Conservation (phyloP, 306 rosid species). For the Lathyrus aphaca region DNA sequence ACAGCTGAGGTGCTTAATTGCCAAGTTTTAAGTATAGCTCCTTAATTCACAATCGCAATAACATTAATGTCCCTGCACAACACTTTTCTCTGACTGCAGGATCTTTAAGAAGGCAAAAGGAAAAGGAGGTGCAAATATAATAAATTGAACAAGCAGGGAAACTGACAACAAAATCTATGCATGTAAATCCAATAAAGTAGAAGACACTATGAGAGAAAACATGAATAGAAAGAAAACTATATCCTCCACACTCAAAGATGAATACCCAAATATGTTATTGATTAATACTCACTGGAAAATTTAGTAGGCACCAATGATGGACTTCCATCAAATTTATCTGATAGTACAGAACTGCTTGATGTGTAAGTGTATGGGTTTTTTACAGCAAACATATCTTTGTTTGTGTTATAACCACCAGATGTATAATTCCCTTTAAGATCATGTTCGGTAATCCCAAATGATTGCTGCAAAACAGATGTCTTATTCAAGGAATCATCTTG, state of each 20-base stretch:
- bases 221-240: slow-evolving; percentile 10
- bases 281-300: slow-evolving; percentile 41
- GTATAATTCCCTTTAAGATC: slow-evolving; percentile 21
- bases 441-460: slow-evolving; percentile 29
- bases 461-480: slow-evolving; percentile 42
- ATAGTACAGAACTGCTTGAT: slow-evolving; percentile 33
- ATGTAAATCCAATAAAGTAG: slow-evolving; percentile 16
- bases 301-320: slow-evolving; percentile 36
- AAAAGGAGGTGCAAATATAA: neutral
- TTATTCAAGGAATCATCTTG: slow-evolving; percentile 41
- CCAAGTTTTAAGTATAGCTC: slow-evolving; percentile 15
- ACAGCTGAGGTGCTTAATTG: slow-evolving; percentile 20
- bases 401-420: slow-evolving; percentile 39
- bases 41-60: slow-evolving; percentile 4
- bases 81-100: slow-evolving; percentile 6
- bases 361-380: slow-evolving; percentile 33
- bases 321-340: slow-evolving; percentile 41
- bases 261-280: slow-evolving; percentile 26
- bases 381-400: slow-evolving; percentile 33
- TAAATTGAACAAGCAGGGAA: slow-evolving; percentile 11
- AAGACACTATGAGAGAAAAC: slow-evolving; percentile 28
- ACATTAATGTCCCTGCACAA: slow-evolving; percentile 1
- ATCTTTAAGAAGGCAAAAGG: slow-evolving; percentile 11
- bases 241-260: slow-evolving; percentile 1
- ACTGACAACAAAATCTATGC: slow-evolving; percentile 12